A percentile compares a stretch with the other conserved stretches of the same genome.
phyloP scores from a whole-genome alignment of 2,329 filamentous ascomycete species.

The Calycina marina region DNA sequence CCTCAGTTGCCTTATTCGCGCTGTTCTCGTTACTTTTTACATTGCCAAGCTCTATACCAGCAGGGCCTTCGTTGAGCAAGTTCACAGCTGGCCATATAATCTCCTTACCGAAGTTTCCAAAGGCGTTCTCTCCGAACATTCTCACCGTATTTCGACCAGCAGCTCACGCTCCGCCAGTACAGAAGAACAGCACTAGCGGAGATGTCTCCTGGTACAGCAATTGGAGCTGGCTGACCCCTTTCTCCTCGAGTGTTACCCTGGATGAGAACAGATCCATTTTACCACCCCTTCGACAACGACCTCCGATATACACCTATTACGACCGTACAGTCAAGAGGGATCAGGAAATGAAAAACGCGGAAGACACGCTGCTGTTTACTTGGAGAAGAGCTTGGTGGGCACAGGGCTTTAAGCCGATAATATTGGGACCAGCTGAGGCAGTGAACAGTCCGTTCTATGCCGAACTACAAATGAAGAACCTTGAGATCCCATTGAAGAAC shows the following conservation, averaged over 20 bases:
- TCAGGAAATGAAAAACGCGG: slow-evolving; percentile 50
- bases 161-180: slow-evolving; percentile 56
- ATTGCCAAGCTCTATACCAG: slow-evolving; percentile 33
- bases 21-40: slow-evolving; percentile 38
- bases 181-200: slow-evolving; percentile 65
- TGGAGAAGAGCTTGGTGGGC: slow-evolving; percentile 96
- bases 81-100: slow-evolving; percentile 35
- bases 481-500: slow-evolving; percentile 46
- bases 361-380: slow-evolving; percentile 64
- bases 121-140: slow-evolving; percentile 25
- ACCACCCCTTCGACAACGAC: slow-evolving; percentile 56
- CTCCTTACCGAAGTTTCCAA: slow-evolving; percentile 32
- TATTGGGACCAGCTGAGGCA: slow-evolving; percentile 67
- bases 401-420: slow-evolving; percentile 74
- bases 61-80: slow-evolving; percentile 33
- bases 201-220: slow-evolving; percentile 76
- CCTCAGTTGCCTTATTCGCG: slow-evolving; percentile 36
- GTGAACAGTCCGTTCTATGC: slow-evolving; percentile 69
- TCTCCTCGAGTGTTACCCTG: slow-evolving; percentile 65
- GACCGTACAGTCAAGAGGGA: slow-evolving; percentile 52
- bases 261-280: slow-evolving; percentile 76
- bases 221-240: slow-evolving; percentile 83
- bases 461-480: slow-evolving; percentile 46
- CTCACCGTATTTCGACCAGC: slow-evolving; percentile 55
- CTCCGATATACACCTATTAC: slow-evolving; percentile 83